Conservation (phyloP, 2,329 filamentous ascomycete genomes). For the Aureobasidium sp. region DNA sequence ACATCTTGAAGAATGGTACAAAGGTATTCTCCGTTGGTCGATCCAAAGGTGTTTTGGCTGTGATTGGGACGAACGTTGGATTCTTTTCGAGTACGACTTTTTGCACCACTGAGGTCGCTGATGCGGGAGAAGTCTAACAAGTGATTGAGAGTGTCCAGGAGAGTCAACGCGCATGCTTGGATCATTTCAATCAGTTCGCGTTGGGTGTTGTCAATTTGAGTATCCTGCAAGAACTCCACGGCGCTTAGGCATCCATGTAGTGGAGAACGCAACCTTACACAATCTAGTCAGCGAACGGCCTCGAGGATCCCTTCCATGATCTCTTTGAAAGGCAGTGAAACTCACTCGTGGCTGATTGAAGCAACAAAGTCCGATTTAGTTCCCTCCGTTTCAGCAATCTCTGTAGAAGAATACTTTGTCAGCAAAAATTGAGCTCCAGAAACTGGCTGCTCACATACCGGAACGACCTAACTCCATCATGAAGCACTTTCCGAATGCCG, state of each 20-base stretch:
- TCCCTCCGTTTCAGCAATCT: slow-evolving; percentile 39
- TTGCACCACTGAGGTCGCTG: slow-evolving; percentile 16
- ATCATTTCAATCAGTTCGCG: slow-evolving; percentile 38
- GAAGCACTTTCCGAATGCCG: slow-evolving; percentile 47
- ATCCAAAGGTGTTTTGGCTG: not conserved
- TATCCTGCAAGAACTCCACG: slow-evolving; percentile 38
- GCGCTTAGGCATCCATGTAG: slow-evolving; percentile 24
- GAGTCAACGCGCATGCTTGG: slow-evolving; percentile 40
- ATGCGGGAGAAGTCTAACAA: slow-evolving; percentile 16
- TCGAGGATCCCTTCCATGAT: too few species aligned
- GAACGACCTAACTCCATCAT: slow-evolving; percentile 49
- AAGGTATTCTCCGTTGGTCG: not conserved
- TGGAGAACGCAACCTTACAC: slow-evolving; percentile 20
- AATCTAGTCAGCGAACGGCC: not conserved
- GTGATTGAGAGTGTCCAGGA: slow-evolving; percentile 35
- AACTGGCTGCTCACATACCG: not conserved
- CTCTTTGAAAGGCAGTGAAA: too few species aligned
- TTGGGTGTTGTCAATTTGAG: slow-evolving; percentile 29
- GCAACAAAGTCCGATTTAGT: slow-evolving; percentile 36
- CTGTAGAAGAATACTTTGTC: too few species aligned
- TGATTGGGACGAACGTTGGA: not conserved
- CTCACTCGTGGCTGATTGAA: slow-evolving; percentile 35
- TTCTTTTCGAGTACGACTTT: not conserved
- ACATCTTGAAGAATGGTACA: slow-evolving; percentile 1
- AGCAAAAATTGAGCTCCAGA: not conserved